These are phyloP conservation scores for Fusarium nematophilum DNA, from an alignment of 2,329 filamentous ascomycete species.

Conservation along the genomic window DNA sequence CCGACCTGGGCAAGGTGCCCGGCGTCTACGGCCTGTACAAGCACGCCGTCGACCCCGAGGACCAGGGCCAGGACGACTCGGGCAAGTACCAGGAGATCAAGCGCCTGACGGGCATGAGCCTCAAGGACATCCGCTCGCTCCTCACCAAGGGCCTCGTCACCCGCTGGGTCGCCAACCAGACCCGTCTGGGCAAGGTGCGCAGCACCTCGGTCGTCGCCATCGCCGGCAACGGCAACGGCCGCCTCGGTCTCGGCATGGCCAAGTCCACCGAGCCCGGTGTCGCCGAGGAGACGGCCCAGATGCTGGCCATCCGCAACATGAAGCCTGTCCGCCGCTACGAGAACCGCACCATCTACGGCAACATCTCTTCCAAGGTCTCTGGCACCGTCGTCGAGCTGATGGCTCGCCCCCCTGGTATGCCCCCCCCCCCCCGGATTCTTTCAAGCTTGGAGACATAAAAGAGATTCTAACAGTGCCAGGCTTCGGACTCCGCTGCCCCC, in stretches of 20 bases:
- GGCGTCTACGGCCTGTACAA: conserved; percentile 66
- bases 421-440: neutral
- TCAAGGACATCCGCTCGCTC: conserved; percentile 65
- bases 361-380: conserved; percentile 84
- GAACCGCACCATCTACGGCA: conserved; percentile 89
- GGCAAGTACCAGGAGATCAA: conserved; percentile 65
- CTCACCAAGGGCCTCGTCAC: conserved; percentile 78
- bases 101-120: conserved; percentile 64
- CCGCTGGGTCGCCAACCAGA: conserved; percentile 89
- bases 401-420: conserved; percentile 86
- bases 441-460: neutral
- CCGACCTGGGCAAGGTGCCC: conserved; percentile 63
- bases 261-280: conserved; percentile 82
- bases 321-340: conserved; percentile 92
- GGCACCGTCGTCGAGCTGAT: conserved; percentile 87
- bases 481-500: conserved; percentile 91
- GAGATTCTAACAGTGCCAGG: conserved; percentile 62
- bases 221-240: conserved; percentile 87
- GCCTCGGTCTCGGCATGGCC: conserved; percentile 88
- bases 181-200: conserved; percentile 91
- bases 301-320: conserved; percentile 91
- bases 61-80: conserved; percentile 62
- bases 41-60: conserved; percentile 59
- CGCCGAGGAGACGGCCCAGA: conserved; percentile 77
- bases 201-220: conserved; percentile 81